These are phyloP conservation scores for Boletus rufocinnamomeus DNA, from an alignment of 768 basidiomycete species.

Conservation along the genomic window DNA sequence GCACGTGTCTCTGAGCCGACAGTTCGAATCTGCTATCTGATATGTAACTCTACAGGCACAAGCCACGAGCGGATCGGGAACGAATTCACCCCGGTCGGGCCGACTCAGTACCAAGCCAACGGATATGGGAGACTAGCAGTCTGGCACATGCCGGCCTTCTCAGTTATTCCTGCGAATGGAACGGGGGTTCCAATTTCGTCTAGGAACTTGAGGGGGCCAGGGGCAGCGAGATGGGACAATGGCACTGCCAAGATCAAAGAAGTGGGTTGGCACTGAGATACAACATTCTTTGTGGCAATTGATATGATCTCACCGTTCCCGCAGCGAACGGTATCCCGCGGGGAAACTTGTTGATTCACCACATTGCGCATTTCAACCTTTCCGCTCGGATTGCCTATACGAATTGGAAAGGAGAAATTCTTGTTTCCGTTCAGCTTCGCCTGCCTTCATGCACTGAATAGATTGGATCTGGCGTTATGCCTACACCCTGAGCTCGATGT, in stretches of 20 bases:
- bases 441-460: not conserved
- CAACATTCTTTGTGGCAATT: not conserved
- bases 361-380: not conserved
- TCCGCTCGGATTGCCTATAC: not conserved
- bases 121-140: not conserved
- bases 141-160: not conserved
- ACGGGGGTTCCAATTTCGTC: constrained; percentile 1
- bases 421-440: not conserved
- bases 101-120: not conserved
- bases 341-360: not conserved
- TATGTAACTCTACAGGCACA: not conserved
- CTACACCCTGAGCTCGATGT: not conserved
- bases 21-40: not conserved
- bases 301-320: not conserved
- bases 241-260: not conserved
- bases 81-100: not conserved
- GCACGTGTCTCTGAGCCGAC: not conserved
- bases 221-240: not conserved
- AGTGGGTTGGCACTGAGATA: not conserved
- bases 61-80: not conserved
- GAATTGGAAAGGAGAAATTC: not conserved
- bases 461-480: not conserved
- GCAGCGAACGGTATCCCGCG: not conserved
- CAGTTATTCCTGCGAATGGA: constrained; percentile 2
- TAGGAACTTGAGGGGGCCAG: not conserved